Conservation (phyloP, 78 protist genomes). For the Protostelium mycophagum region DNA sequence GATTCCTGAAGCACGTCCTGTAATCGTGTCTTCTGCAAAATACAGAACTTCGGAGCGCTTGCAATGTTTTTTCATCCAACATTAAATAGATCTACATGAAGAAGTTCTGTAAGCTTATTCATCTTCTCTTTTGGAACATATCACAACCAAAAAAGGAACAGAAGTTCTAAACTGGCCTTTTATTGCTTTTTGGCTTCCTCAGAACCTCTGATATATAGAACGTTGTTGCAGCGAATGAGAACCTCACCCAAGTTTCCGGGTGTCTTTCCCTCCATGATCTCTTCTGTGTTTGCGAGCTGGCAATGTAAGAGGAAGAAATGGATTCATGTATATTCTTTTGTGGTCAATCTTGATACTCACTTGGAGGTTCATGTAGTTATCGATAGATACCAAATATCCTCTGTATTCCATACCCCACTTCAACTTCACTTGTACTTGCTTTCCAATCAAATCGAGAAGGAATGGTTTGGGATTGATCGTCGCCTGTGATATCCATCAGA, state of each 20-base stretch:
- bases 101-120: too few species aligned
- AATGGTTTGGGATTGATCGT: conserved; percentile 41
- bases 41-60: not conserved
- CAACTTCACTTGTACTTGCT: conserved; percentile 42
- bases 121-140: too few species aligned
- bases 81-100: too few species aligned
- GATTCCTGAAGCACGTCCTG: conserved; percentile 41
- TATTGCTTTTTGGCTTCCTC: conserved; percentile 3
- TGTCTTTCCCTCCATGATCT: conserved; percentile 49
- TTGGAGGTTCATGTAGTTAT: conserved; percentile 58
- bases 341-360: conserved; percentile 9
- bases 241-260: conserved; percentile 58
- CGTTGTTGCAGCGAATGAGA: conserved; percentile 63
- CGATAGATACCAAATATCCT: conserved; percentile 55
- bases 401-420: conserved; percentile 68
- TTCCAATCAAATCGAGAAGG: conserved; percentile 48
- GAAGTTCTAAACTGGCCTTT: too few species aligned
- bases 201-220: conserved; percentile 50
- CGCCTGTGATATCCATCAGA: not conserved
- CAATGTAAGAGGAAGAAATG: not conserved
- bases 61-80: too few species aligned
- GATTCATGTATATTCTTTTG: not conserved
- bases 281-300: conserved; percentile 61
- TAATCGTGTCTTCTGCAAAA: not conserved
- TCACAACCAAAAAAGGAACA: too few species aligned